Evolutionary conservation across 805 yeast species (phyloP).

Genomic region (Candida gorgasii): DNA sequence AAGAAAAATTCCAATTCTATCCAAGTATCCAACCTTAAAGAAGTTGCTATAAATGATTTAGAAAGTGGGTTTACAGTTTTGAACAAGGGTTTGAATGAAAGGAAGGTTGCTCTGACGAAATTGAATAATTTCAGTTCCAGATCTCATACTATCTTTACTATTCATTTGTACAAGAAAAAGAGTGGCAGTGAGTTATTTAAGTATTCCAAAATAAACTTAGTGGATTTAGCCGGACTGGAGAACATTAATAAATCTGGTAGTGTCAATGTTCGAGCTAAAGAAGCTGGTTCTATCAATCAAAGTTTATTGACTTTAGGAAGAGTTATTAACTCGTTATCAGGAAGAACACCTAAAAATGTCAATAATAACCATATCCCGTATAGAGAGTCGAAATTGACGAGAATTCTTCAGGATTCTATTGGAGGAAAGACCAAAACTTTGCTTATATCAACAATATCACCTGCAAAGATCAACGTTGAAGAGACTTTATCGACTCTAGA

Average conservation of each 20-base stretch:
- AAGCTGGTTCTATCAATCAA: slow-evolving; percentile 92
- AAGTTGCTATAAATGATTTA: slow-evolving; percentile 54
- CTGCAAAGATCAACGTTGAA: slow-evolving; percentile 73
- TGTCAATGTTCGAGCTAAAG: slow-evolving; percentile 78
- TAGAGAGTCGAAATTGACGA: slow-evolving; percentile 76
- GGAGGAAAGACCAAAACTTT: slow-evolving; percentile 91
- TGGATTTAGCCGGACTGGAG: slow-evolving; percentile 95
- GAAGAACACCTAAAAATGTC: slow-evolving; percentile 12
- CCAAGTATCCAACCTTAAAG: slow-evolving; percentile 64
- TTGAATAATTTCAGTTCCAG: slow-evolving; percentile 73
- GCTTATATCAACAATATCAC: slow-evolving; percentile 84
- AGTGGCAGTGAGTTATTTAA: slow-evolving; percentile 15
- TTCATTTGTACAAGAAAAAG: slow-evolving; percentile 51
- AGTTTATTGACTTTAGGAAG: slow-evolving; percentile 84
- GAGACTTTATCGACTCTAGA: slow-evolving; percentile 86
- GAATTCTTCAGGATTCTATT: slow-evolving; percentile 74
- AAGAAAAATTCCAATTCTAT: slow-evolving; percentile 31
- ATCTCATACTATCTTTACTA: slow-evolving; percentile 75
- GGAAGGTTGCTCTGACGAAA: slow-evolving; percentile 72
- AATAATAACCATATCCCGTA: slow-evolving; percentile 68
- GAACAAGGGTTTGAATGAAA: slow-evolving; percentile 54
- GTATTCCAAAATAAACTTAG: slow-evolving; percentile 72
- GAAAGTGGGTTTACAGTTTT: slow-evolving; percentile 57
- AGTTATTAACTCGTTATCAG: slow-evolving; percentile 65
- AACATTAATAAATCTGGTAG: slow-evolving; percentile 89